A percentile compares a stretch with the other conserved stretches of the same genome.
phyloP scores from a whole-genome alignment of 306 rosid genomes.

The Medicago arabica region DNA sequence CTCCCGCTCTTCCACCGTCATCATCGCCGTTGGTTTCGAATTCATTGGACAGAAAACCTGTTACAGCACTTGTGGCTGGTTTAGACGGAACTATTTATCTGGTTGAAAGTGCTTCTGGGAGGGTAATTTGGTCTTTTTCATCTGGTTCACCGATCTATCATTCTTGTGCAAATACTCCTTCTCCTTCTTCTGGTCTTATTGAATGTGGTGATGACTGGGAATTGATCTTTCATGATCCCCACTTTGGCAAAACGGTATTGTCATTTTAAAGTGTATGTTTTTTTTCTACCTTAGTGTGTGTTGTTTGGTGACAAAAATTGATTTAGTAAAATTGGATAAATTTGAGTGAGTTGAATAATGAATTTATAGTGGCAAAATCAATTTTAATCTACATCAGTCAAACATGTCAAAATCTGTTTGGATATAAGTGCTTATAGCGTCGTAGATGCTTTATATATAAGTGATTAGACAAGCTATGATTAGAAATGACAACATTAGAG shows the following conservation, averaged over 20 bases:
- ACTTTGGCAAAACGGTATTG: constrained; percentile 20
- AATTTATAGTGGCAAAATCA: no score
- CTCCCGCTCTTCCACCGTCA: neutral
- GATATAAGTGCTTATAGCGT: no score
- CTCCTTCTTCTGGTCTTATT: neutral
- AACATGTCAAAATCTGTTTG: no score
- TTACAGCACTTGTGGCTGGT: neutral
- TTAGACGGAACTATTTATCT: constrained; percentile 8
- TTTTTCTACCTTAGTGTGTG: neutral
- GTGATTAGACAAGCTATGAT: no score
- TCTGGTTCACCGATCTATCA: neutral
- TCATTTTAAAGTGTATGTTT: constrained; percentile 13
- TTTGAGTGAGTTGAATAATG: no score
- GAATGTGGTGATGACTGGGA: constrained; percentile 21
- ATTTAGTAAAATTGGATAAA: no score
- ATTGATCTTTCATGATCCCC: neutral
- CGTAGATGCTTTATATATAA: no score
- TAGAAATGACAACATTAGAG: no score
- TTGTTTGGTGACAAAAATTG: no score
- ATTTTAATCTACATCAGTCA: no score
- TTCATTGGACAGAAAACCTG: neutral
- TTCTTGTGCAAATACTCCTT: neutral
- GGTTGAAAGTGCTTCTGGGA: constrained; percentile 9
- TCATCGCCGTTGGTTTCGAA: neutral
- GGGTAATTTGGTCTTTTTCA: constrained; percentile 25